Evolutionary conservation across 352 stramenopile species (phyloP).

Genomic region (Phytophthora agathidicida): DNA sequence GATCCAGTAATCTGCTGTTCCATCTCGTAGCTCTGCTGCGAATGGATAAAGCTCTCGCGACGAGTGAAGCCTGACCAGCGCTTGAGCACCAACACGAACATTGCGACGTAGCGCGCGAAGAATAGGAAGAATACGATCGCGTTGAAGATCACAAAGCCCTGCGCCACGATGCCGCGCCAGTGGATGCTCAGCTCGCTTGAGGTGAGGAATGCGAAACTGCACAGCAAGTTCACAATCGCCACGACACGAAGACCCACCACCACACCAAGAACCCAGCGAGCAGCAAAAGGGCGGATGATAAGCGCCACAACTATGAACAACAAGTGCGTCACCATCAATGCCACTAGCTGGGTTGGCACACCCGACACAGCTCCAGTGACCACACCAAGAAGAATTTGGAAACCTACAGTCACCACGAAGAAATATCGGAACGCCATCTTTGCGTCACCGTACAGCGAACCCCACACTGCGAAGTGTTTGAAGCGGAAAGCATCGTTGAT

Average conservation of each 20-base stretch:
- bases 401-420: slow-evolving; percentile 55
- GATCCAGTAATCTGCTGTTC: slow-evolving; percentile 20
- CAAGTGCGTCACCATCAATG: slow-evolving; percentile 54
- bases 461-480: slow-evolving; percentile 56
- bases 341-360: slow-evolving; percentile 55
- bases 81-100: slow-evolving; percentile 58
- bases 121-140: slow-evolving; percentile 59
- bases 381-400: slow-evolving; percentile 57
- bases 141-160: slow-evolving; percentile 66
- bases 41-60: slow-evolving; percentile 33
- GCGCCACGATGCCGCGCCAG: slow-evolving; percentile 46
- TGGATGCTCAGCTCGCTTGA: slow-evolving; percentile 44
- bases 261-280: slow-evolving; percentile 39
- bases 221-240: slow-evolving; percentile 57
- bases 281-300: slow-evolving; percentile 58
- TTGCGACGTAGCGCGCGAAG: slow-evolving; percentile 62
- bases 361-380: slow-evolving; percentile 55
- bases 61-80: slow-evolving; percentile 48
- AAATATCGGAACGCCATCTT: slow-evolving; percentile 67
- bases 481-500: slow-evolving; percentile 50
- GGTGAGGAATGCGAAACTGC: slow-evolving; percentile 64
- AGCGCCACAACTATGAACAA: slow-evolving; percentile 56
- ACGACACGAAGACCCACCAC: slow-evolving; percentile 47
- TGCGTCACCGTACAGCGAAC: slow-evolving; percentile 61
- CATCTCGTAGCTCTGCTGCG: slow-evolving; percentile 24